Percentiles rank a stretch among this genome's conserved stretches.
Conservation (phyloP, 108 stramenopile genomes). For the Bacterosira constricta region DNA sequence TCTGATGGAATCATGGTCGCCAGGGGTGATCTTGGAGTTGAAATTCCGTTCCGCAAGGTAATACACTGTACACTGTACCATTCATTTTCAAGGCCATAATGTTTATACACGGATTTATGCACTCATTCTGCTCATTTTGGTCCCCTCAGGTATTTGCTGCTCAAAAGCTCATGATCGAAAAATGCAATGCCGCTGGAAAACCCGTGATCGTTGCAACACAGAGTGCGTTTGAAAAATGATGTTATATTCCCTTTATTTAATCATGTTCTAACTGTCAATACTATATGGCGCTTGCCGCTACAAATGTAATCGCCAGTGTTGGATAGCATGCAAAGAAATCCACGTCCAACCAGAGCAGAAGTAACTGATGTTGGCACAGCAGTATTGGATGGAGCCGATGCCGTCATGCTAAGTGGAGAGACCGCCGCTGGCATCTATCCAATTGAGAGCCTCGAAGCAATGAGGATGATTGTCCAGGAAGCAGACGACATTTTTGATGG, state of each 20-base stretch:
- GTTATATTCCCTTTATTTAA: no score
- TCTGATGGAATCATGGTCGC: constrained; percentile 92
- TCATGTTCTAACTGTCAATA: no score
- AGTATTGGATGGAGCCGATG: constrained; percentile 75
- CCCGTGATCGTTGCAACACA: constrained; percentile 71
- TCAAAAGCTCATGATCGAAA: constrained; percentile 90
- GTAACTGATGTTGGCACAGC: constrained; percentile 88
- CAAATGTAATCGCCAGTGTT: constrained; percentile 95
- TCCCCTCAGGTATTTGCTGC: constrained; percentile 71
- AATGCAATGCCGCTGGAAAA: constrained; percentile 76
- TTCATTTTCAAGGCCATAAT: no score
- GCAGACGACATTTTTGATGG: constrained; percentile 60
- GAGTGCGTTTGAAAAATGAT: no score
- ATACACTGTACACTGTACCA: neutral
- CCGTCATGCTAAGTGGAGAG: constrained; percentile 78
- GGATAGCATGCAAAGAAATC: constrained; percentile 89
- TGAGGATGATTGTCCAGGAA: constrained; percentile 63
- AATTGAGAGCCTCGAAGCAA: constrained; percentile 57
- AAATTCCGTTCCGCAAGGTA: constrained; percentile 77
- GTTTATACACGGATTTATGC: no score
- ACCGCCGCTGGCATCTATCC: constrained; percentile 79
- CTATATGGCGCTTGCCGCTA: constrained; percentile 90
- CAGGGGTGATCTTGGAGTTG: constrained; percentile 85
- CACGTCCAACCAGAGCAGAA: constrained; percentile 91
- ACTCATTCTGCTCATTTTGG: neutral